Conservation (phyloP, 2,329 filamentous ascomycete species). For the Grosmannia serpens region DNA sequence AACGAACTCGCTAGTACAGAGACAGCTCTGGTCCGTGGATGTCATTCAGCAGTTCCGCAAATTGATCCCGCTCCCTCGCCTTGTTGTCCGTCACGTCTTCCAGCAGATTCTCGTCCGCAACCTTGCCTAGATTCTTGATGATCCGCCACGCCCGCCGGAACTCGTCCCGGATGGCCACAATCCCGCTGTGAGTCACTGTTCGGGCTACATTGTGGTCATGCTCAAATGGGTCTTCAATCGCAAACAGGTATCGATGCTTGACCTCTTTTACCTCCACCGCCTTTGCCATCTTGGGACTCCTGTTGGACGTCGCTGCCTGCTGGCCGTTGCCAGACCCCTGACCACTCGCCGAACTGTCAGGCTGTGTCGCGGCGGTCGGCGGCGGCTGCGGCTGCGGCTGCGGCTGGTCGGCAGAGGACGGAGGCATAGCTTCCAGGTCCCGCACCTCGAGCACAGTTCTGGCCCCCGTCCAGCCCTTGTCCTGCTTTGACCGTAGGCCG, state of each 20-base stretch:
- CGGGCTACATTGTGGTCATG: slow-evolving; percentile 77
- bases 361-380: background rate
- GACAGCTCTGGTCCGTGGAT: slow-evolving; percentile 21
- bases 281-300: slow-evolving; percentile 14
- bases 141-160: slow-evolving; percentile 72
- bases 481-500: slow-evolving; percentile 60
- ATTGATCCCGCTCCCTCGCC: slow-evolving; percentile 22
- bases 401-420: slow-evolving; percentile 4
- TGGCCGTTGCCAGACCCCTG: background rate
- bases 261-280: slow-evolving; percentile 50
- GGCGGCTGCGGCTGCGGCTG: no score
- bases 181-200: slow-evolving; percentile 73
- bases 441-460: slow-evolving; percentile 53
- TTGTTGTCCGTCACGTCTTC: slow-evolving; percentile 31
- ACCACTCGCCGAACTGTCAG: background rate
- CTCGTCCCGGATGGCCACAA: slow-evolving; percentile 72
- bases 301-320: slow-evolving; percentile 5
- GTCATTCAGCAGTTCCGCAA: slow-evolving; percentile 27
- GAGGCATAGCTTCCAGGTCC: slow-evolving; percentile 18
- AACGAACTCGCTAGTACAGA: background rate
- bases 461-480: slow-evolving; percentile 80
- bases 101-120: slow-evolving; percentile 35
- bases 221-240: slow-evolving; percentile 89
- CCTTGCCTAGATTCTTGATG: slow-evolving; percentile 41
- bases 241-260: slow-evolving; percentile 70